A percentile compares a stretch with the other conserved stretches of the same genome.
These are phyloP conservation scores for Lasiodiplodia hormozganensis DNA, from an alignment of 2,329 filamentous ascomycete genomes.

Conservation along the genomic window DNA sequence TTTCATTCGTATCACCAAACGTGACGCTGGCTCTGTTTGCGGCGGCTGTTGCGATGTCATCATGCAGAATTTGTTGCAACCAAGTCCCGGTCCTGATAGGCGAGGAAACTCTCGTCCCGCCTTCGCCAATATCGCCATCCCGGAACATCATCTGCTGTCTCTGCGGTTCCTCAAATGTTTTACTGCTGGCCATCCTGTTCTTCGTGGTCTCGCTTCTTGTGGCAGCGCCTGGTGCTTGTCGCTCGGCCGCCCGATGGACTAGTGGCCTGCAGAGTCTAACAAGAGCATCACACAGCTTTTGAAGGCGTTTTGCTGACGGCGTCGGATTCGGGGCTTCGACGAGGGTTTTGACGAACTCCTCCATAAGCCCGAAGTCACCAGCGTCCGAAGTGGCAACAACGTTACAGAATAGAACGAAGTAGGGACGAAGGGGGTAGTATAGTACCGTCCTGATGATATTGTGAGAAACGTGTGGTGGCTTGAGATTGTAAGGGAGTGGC, in stretches of 20 bases:
- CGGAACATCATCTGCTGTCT: not conserved
- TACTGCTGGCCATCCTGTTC: not conserved
- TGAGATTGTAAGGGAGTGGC: not conserved
- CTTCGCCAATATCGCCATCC: not conserved
- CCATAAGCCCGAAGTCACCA: slow-evolving; percentile 40
- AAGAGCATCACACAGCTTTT: slow-evolving; percentile 39
- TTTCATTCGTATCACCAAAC: no score
- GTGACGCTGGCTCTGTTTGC: no score
- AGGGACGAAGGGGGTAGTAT: slow-evolving; percentile 43
- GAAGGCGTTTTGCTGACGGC: slow-evolving; percentile 40
- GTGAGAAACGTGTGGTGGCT: not conserved
- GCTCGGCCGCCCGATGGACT: slow-evolving; percentile 28
- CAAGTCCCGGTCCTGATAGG: not conserved
- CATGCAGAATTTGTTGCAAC: not conserved
- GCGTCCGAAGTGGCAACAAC: slow-evolving; percentile 43
- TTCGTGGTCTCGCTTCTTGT: not conserved
- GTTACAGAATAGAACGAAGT: slow-evolving; percentile 47
- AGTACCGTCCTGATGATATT: slow-evolving; percentile 39
- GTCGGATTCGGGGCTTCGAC: slow-evolving; percentile 40
- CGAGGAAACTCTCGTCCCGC: not conserved
- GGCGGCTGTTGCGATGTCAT: no score
- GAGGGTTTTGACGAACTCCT: slow-evolving; percentile 40
- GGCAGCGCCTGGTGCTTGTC: not conserved
- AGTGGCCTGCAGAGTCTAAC: slow-evolving; percentile 42
- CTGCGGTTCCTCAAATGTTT: not conserved